Conservation (phyloP, 2,329 filamentous ascomycete genomes). For the Epichloe sylvatica region DNA sequence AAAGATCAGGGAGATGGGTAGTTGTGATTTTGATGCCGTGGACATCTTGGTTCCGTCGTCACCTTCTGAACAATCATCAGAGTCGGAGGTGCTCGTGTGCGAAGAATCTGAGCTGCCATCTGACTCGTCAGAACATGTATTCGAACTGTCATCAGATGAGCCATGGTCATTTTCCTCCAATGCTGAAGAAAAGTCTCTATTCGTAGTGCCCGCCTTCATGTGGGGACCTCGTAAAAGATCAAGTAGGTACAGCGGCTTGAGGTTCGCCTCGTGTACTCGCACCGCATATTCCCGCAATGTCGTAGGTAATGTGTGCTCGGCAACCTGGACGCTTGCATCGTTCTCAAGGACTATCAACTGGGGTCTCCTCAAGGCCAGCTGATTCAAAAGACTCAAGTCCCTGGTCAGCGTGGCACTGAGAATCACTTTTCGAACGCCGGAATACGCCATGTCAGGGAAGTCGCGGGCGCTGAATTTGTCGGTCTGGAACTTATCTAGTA, state of each 20-base stretch:
- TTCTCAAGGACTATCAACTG: constrained; percentile 63
- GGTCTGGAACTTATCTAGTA: constrained; percentile 47
- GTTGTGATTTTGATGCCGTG: constrained; percentile 8
- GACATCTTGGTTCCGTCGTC: too few species aligned
- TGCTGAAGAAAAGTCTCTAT: not conserved
- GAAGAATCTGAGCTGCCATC: constrained; percentile 18
- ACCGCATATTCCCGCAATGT: constrained; percentile 51
- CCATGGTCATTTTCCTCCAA: not conserved
- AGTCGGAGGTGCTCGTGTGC: constrained; percentile 20
- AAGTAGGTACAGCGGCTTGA: constrained; percentile 77
- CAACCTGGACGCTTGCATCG: constrained; percentile 29
- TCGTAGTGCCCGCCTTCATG: constrained; percentile 19
- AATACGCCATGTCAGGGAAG: constrained; percentile 36
- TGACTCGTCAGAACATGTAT: constrained; percentile 10
- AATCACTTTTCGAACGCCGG: constrained; percentile 62
- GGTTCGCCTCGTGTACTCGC: constrained; percentile 51
- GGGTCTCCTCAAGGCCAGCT: constrained; percentile 58
- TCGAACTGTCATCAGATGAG: not conserved
- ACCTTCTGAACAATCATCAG: constrained; percentile 10
- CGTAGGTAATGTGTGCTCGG: constrained; percentile 44
- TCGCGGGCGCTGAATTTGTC: constrained; percentile 37
- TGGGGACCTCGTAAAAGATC: constrained; percentile 52
- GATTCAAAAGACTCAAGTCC: constrained; percentile 66
- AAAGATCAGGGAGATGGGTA: constrained; percentile 58
- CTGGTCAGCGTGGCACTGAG: constrained; percentile 86